phyloP scores from a whole-genome alignment of 2,329 filamentous ascomycete genomes.

The Tolypocladium paradoxum region DNA sequence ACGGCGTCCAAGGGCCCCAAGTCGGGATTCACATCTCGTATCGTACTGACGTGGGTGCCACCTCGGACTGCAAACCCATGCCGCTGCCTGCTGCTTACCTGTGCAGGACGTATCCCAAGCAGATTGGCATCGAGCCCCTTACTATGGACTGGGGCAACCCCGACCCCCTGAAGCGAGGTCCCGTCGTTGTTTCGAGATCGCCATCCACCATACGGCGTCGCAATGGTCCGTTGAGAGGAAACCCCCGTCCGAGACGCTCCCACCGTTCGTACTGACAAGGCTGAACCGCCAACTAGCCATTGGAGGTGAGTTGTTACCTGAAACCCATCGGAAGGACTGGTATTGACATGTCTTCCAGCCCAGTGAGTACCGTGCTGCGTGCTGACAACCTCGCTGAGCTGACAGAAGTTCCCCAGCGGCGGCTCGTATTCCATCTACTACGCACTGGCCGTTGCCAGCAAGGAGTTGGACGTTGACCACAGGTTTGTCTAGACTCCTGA shows the following conservation, averaged over 20 bases:
- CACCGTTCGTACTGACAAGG: constrained; percentile 4
- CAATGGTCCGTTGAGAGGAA: constrained; percentile 50
- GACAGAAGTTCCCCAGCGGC: constrained; percentile 33
- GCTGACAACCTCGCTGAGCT: not conserved
- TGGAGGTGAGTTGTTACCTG: constrained; percentile 36
- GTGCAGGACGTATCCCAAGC: constrained; percentile 72
- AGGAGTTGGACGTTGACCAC: constrained; percentile 76
- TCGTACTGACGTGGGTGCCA: constrained; percentile 39
- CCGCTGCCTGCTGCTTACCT: constrained; percentile 3
- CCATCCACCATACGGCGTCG: constrained; percentile 66
- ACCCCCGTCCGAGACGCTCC: not conserved
- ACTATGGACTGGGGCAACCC: constrained; percentile 77
- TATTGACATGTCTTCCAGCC: constrained; percentile 15
- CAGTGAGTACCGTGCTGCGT: constrained; percentile 18
- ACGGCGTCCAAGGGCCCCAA: constrained; percentile 23
- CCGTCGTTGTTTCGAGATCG: constrained; percentile 75
- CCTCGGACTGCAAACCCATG: not conserved
- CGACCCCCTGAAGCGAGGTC: constrained; percentile 66
- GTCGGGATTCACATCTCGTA: constrained; percentile 40
- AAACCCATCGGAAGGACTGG: too few relatives aligned
- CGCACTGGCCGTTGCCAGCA: constrained; percentile 82
- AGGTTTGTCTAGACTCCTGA: constrained; percentile 27
- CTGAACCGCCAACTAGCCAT: constrained; percentile 30
- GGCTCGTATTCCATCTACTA: constrained; percentile 96
- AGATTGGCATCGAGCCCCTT: constrained; percentile 88